Evolutionary conservation across 2,329 filamentous ascomycete genomes (phyloP), one percentile per base, ranked within the genome.

Genomic region (Colletotrichum sp.): DNA sequence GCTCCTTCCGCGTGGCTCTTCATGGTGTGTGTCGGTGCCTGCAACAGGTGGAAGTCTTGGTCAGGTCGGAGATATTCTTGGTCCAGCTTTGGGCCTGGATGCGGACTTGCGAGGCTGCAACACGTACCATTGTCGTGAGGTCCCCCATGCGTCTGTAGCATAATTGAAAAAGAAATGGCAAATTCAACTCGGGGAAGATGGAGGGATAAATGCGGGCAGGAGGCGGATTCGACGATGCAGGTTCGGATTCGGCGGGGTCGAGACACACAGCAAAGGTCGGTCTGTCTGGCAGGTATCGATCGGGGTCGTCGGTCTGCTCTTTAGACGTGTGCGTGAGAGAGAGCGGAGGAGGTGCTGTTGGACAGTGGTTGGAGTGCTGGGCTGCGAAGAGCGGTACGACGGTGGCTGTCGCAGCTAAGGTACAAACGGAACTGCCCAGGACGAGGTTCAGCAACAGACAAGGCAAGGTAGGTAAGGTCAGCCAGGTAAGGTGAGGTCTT

Each of bases 131-230:
- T 83, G 80, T 86, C 82, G 80, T 83, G 83, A 81, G 83, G 82
- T 80, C 83, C 84, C 79, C 84, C 84, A 87, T 86, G 84, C 83
- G 83, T 85, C 82, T 84, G 84, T 82, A 84, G 84, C 85, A 87
- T 87, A 84, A 80, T 86, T 84, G 83, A 70, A 78, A 71, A 77
- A 60, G 62, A 75, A 67, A 72, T 52, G 49, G 49, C 30, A 70
- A 52, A 30, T 52, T 76, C 76, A 57, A 69, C 67, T 75, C 63
- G 60, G 39, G 30, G 57, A 71, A 76, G 24, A 57, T 55, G 49
- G 44, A 52, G 49, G 72, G 68, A 36, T 49, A 57, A 65, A 70
- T 75, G 75, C 72, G 72, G 75, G 62, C 65, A 74, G 39, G 26
- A 71, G 69, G 73, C 69, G 69, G 76, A 60, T 69, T 77, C 64